phyloP scores from a whole-genome alignment of 495 filamentous ascomycete genomes.

The Penicillium chermesinum region DNA sequence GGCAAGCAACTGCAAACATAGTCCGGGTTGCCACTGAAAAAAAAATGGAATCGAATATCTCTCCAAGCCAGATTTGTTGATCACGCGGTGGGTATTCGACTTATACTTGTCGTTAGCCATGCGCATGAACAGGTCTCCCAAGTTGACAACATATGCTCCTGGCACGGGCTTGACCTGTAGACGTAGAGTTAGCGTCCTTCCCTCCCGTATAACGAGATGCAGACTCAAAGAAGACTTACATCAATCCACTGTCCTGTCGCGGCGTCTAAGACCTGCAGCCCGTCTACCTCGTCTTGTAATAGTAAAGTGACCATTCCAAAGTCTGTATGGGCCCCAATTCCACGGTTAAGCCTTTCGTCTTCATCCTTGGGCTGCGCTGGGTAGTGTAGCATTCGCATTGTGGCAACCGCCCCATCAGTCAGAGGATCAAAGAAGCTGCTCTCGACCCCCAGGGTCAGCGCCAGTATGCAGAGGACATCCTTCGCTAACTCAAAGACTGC shows the following conservation, averaged over 20 bases:
- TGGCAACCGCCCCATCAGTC: constrained; percentile 34
- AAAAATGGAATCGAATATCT: constrained; percentile 61
- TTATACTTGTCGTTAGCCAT: constrained; percentile 56
- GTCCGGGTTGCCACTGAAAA: constrained; percentile 52
- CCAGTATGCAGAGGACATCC: constrained; percentile 25
- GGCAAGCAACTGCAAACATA: constrained; percentile 50
- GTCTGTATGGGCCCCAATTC: constrained; percentile 46
- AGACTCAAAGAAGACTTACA: constrained; percentile 34
- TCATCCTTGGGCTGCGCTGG: constrained; percentile 40
- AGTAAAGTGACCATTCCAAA: constrained; percentile 43
- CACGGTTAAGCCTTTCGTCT: constrained; percentile 33
- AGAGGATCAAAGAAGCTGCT: constrained; percentile 27
- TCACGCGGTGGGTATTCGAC: constrained; percentile 52
- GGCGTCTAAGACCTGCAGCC: constrained; percentile 49
- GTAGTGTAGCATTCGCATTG: constrained; percentile 40
- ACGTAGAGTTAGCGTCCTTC: background rate
- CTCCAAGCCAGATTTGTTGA: constrained; percentile 39
- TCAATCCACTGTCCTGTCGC: constrained; percentile 36
- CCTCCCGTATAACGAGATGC: no score
- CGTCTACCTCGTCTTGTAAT: constrained; percentile 45
- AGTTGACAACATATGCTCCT: constrained; percentile 51
- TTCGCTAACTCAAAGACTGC: constrained; percentile 29
- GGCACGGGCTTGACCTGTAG: constrained; percentile 40
- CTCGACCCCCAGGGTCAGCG: constrained; percentile 33
- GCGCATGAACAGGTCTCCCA: constrained; percentile 55